Base-by-base conservation (phyloP, 1,284 basidiomycete species). In the Boletus semigastroideus region DNA sequence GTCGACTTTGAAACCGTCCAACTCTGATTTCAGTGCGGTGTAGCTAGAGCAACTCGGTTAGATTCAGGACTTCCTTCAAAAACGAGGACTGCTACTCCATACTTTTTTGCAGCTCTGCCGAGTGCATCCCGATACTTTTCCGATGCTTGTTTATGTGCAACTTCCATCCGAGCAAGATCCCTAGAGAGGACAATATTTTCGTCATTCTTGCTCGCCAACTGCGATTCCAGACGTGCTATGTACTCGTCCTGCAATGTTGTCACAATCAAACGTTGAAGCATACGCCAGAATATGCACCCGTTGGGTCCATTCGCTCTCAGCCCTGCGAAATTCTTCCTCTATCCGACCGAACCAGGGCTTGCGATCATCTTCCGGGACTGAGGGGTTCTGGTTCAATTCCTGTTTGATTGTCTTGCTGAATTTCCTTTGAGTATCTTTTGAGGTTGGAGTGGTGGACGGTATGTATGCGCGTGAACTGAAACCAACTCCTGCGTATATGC, bases 11-110 rank as follows among this genome's bases (percentile, higher is more conserved):
- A 71, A 47, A 16, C 49, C 36, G 30, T 70, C 62, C 28, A 69
- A 41, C 6, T 63, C 54, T 20, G 51, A 61, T 49, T 61, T 71
- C 17, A 68, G 54, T 19, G 49, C 51, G 9, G 66, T 42, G 36
- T 55, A 57, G 40, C 66, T 68, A 48, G 17, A 19, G 38, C 6
- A 33, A 31, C 25, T 49, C 5, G 25, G 42, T 53, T 19, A 56
- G 53, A 41, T 25, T 25, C 25, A 25, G 25, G 17, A 13, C 6
- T 2, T 36, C 22, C 7, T 13, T 33, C 25, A 25, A 25, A 9
- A 34, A 16, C 27, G 45, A 43, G 4, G 16, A 12, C 1, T 10
- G 16, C 13, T 14, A 45, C 16, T 19, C 13, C 55, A 31, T 28
- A 69, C 66, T 46, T 63, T 49, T 54, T 68, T 28, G 31, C 45